Base-by-base conservation (phyloP, 345 rosid genomes). In the Pistacia integerrima region DNA sequence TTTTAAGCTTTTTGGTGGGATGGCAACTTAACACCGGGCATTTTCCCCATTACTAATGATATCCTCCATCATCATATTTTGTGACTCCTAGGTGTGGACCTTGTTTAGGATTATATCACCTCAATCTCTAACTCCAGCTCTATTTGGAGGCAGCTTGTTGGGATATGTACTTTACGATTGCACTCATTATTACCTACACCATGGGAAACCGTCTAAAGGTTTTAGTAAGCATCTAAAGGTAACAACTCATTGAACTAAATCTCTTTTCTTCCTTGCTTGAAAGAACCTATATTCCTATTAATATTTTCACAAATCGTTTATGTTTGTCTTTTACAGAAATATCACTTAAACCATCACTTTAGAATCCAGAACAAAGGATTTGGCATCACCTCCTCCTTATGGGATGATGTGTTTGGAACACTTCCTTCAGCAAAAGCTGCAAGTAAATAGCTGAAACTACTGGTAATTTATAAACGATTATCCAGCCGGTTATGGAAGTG, bases 261-360 rank as follows among this genome's bases (percentile, higher is more conserved):
- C 13, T 46, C 35, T 38, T 28, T 30, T 22, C 22, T 64, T 51
- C 5, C 5, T 52, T 13, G 16, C 14, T n/a, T 48, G 10, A 11
- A 68, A 22, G 20, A 68, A 11, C 38, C 11, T 10, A 54, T 9
- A 54, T 30, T 28, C 59, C 13, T 30, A 28, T 75, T 61, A 51
- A 33, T 72, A 64, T 13, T 28, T 38, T 75, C 67, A 18, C 66
- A 20, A 38, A 30, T 36, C 44, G 57, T 12, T 33, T 12, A 14
- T 87, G 25, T 22, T 73, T 56, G 30, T 8, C 12, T 76, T 81
- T 17, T 79, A 67, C 91, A 90, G 94, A 88, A 83, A 80, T 90
- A 86, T 79, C 94, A 92, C 85, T 75, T 89, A 84, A 92, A 89
- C 59, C 97, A 92, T 81, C 97, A 90, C 85, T 92, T 84, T 64